A percentile compares a stretch with the other conserved stretches of the same genome.
These are phyloP conservation scores for Fragaria ananassa DNA, from an alignment of 306 rosid genomes.

Conservation along the genomic window DNA sequence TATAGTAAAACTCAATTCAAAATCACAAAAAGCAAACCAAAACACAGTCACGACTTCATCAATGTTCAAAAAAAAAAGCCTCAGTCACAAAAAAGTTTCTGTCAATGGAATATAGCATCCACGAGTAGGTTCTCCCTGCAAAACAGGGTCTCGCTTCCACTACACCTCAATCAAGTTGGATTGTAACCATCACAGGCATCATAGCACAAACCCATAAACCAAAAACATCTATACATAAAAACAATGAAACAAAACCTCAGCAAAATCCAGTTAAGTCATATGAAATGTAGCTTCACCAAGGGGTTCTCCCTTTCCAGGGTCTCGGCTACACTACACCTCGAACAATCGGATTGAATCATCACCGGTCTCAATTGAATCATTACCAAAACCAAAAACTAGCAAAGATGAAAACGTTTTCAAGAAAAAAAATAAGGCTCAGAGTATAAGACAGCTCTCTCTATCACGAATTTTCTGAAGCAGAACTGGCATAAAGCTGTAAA, in stretches of 20 bases:
- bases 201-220: neutral
- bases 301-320: conserved; percentile 79
- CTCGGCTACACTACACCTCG: conserved; percentile 61
- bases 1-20: conserved; percentile 52
- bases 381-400: too few relatives aligned
- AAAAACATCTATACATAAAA: too few relatives aligned
- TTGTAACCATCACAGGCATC: conserved; percentile 40
- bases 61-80: neutral
- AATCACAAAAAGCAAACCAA: rapidly evolving
- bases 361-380: neutral
- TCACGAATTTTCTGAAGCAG: conserved; percentile 89
- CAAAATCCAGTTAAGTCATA: conserved; percentile 42
- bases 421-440: conserved; percentile 47
- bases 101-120: conserved; percentile 40
- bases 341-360: conserved; percentile 36
- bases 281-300: conserved; percentile 59
- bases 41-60: neutral
- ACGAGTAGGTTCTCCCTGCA: conserved; percentile 47
- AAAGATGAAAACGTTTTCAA: neutral
- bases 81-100: conserved; percentile 30
- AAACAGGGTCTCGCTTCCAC: conserved; percentile 36
- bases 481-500: conserved; percentile 90
- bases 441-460: conserved; percentile 63
- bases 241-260: conserved; percentile 29
- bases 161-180: conserved; percentile 49